These are phyloP conservation scores for Entomortierella lignicola DNA, from an alignment of 192 early-diverging fungal species.

Conservation along the genomic window DNA sequence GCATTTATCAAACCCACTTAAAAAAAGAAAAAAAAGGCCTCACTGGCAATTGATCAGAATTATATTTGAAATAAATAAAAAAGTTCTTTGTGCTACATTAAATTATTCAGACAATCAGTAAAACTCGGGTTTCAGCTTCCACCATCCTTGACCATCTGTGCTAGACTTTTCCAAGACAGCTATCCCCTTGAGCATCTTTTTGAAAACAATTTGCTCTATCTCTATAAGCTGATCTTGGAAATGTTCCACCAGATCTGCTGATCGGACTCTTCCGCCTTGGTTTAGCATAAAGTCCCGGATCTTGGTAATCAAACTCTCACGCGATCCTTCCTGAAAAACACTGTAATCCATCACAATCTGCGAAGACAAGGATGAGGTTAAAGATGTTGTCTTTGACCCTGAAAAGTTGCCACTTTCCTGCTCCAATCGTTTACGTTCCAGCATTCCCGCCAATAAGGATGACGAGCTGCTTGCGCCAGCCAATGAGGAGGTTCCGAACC, in stretches of 20 bases:
- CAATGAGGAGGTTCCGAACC: slow-evolving; percentile 27
- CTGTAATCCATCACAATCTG: neutral
- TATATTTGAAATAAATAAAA: neutral
- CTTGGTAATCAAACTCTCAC: slow-evolving; percentile 58
- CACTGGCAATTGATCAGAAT: neutral
- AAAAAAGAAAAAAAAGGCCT: neutral
- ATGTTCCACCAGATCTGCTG: slow-evolving; percentile 61
- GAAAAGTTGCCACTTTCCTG: slow-evolving; percentile 14
- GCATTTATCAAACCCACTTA: neutral
- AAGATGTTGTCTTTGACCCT: neutral
- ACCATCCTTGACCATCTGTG: slow-evolving; percentile 55
- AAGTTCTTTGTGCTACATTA: no score
- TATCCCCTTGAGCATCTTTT: slow-evolving; percentile 76
- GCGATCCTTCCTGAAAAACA: slow-evolving; percentile 23
- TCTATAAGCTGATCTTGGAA: slow-evolving; percentile 63
- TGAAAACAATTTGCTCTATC: slow-evolving; percentile 67
- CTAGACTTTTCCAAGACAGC: slow-evolving; percentile 59
- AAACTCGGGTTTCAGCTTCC: slow-evolving; percentile 70
- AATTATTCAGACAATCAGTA: slow-evolving; percentile 9
- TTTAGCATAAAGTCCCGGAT: slow-evolving; percentile 68
- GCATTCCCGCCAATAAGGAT: slow-evolving; percentile 54
- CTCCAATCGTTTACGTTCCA: slow-evolving; percentile 54
- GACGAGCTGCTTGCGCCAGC: slow-evolving; percentile 27
- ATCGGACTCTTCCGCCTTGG: slow-evolving; percentile 59
- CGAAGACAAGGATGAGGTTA: neutral